Percentiles rank a stretch among this genome's conserved stretches.
Evolutionary conservation across 179 eudicot species (phyloP).

Genomic region (Spergularia azorica): DNA sequence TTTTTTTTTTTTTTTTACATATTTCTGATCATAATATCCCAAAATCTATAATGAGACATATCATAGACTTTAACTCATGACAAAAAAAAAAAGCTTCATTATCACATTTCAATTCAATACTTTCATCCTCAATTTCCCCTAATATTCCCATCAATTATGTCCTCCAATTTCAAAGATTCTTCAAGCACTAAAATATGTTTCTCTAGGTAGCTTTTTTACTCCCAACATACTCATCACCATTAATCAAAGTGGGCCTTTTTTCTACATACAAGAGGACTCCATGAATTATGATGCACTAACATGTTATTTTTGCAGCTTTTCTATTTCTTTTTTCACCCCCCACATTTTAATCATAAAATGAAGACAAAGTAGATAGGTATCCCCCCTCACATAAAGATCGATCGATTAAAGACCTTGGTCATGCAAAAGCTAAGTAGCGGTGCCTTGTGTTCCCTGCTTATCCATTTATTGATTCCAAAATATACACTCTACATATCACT

Average conservation of each 20-base stretch:
- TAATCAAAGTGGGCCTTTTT: constrained; percentile 15
- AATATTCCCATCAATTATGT: constrained; percentile 19
- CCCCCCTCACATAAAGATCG: background rate
- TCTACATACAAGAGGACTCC: background rate
- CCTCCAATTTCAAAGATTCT: constrained; percentile 36
- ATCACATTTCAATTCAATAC: constrained; percentile 23
- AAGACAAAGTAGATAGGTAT: constrained; percentile 28
- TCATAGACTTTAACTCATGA: background rate
- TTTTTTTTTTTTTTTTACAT: no score
- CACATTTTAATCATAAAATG: constrained; percentile 27
- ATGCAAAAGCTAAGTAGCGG: constrained; percentile 13
- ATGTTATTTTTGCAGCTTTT: constrained; percentile 27
- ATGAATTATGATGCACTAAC: constrained; percentile 21
- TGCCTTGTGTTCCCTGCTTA: constrained; percentile 12
- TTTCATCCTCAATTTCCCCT: constrained; percentile 5
- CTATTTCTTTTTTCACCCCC: background rate
- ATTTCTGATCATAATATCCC: background rate
- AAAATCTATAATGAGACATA: background rate
- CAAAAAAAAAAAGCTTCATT: background rate
- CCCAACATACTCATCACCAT: constrained; percentile 24
- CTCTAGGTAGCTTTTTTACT: constrained; percentile 9
- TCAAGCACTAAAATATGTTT: constrained; percentile 31
- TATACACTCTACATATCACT: background rate
- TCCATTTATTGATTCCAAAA: background rate
- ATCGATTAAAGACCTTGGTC: background rate